These are phyloP conservation scores for Mayamaea pseudoterrestris DNA, from an alignment of 108 stramenopile species.

Conservation along the genomic window DNA sequence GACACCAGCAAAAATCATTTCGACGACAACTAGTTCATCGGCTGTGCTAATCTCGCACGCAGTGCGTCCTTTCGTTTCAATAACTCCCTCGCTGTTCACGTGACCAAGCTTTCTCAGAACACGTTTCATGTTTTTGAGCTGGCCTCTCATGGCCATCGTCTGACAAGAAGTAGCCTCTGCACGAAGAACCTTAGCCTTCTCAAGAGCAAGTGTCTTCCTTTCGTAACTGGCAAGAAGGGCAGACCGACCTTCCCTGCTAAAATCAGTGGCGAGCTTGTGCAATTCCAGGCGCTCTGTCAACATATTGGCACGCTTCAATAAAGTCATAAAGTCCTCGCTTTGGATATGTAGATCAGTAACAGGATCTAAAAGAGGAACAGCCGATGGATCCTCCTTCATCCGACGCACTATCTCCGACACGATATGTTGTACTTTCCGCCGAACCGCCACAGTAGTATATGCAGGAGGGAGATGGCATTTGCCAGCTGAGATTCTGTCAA, in stretches of 20 bases:
- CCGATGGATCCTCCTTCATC: constrained; percentile 66
- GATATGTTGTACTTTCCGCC: too few species aligned
- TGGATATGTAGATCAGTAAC: constrained; percentile 81
- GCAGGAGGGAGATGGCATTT: constrained; percentile 73
- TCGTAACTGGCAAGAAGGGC: constrained; percentile 51
- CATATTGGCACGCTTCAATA: constrained; percentile 66
- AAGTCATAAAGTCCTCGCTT: constrained; percentile 55
- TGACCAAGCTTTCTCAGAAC: constrained; percentile 92
- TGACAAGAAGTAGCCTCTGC: constrained; percentile 37
- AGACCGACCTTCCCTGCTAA: constrained; percentile 22
- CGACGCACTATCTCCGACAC: too few species aligned
- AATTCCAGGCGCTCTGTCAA: constrained; percentile 42
- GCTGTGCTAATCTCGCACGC: constrained; percentile 98
- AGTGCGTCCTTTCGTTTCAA: constrained; percentile 96
- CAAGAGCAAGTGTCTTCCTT: constrained; percentile 38
- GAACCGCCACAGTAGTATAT: constrained; percentile 37
- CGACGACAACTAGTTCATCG: constrained; percentile 94
- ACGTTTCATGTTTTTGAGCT: constrained; percentile 89
- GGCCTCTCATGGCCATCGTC: constrained; percentile 52
- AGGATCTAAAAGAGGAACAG: constrained; percentile 85
- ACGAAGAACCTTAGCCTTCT: constrained; percentile 52
- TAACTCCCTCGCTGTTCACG: constrained; percentile 85
- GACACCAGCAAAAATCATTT: constrained; percentile 90
- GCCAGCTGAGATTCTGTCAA: constrained; percentile 77
- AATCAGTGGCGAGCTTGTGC: constrained; percentile 27